Conservation (phyloP, 192 early-diverging fungal genomes). For the Coemansia sp. region DNA sequence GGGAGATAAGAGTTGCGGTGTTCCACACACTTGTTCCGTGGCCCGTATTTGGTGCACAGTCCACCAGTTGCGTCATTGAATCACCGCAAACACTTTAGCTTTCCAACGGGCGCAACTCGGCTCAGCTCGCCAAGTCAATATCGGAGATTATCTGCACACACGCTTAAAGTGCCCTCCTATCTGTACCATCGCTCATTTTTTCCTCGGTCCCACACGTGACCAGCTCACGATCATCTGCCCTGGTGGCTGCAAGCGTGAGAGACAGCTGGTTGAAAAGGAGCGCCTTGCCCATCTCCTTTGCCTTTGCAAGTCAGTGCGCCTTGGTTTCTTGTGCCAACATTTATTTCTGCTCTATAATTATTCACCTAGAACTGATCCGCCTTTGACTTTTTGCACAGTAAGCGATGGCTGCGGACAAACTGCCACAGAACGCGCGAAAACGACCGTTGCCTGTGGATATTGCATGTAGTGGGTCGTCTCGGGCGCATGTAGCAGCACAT, state of each 20-base stretch:
- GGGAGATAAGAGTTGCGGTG: neutral
- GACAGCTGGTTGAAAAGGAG: neutral
- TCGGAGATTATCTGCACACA: neutral
- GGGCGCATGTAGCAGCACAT: slow-evolving; percentile 2
- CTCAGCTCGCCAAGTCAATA: no score
- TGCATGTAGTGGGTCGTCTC: neutral
- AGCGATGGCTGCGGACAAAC: slow-evolving; percentile 12
- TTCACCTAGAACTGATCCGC: neutral
- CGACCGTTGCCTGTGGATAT: slow-evolving; percentile 17
- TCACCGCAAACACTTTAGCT: no score
- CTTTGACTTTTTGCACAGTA: neutral
- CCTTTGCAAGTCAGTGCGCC: neutral
- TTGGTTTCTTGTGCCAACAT: no score
- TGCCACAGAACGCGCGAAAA: slow-evolving; percentile 25
- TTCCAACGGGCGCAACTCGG: no score
- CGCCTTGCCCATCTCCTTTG: neutral
- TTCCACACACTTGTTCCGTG: neutral
- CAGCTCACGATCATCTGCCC: neutral
- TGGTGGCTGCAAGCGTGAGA: neutral
- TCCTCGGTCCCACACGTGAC: neutral
- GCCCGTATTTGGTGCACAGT: neutral
- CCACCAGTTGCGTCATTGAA: no score
- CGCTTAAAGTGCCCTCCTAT: neutral
- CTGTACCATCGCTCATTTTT: neutral
- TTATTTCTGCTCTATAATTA: no score